Evolutionary conservation across 2,329 filamentous ascomycete species (phyloP), one percentile per base, ranked within the genome.

Genomic region (Verticillium nonalfalfae): DNA sequence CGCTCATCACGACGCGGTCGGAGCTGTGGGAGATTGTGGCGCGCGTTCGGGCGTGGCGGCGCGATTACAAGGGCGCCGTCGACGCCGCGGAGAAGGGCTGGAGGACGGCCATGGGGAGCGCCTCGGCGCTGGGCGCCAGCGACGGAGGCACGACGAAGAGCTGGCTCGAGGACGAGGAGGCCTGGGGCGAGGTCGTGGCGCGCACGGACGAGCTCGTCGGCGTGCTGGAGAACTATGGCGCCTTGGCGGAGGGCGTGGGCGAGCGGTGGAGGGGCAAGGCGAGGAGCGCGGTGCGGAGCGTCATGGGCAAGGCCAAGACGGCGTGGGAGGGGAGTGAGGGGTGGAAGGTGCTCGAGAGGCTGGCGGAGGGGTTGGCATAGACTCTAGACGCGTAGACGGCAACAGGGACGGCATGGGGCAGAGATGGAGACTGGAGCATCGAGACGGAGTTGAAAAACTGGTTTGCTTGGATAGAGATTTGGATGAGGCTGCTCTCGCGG

Each of bases 21-120:
- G 84, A 87, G 33, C 84, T 97, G 1, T 98, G 93, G 92, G 80
- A 83, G 1, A 77, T 96, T 0, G 80, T 96, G 0, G 83, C 88
- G 0, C 85, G 87, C 5, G 79, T 96, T 15, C 86, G 91, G 4
- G 79, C 88, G 14, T 97, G 92, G 86, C 84, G 87, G 7, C 76
- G 84, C 2, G 89, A 90, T 59, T 90, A 89, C 1, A 76, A 78
- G 0, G 87, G 87, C 1, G 91, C 93, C 4, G 80, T 98, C 1
- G 90, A 93, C 6, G 91, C 91, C 1, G 86, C 93, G 35, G 95
- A 98, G 76, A 93, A 94, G 71, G 91, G 89, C 0, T 99, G 94
- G 93, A 85, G 95, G 2, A 86, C 90, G 0, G 85, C 89, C 0
- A 64, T 66, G 74, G 65, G 59, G 73, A 45, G 52, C 31, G 59